Percentiles rank a stretch among this genome's conserved stretches.
These are phyloP conservation scores for Stephania japonica DNA, from an alignment of 164 flowering plant species.

Conservation along the genomic window DNA sequence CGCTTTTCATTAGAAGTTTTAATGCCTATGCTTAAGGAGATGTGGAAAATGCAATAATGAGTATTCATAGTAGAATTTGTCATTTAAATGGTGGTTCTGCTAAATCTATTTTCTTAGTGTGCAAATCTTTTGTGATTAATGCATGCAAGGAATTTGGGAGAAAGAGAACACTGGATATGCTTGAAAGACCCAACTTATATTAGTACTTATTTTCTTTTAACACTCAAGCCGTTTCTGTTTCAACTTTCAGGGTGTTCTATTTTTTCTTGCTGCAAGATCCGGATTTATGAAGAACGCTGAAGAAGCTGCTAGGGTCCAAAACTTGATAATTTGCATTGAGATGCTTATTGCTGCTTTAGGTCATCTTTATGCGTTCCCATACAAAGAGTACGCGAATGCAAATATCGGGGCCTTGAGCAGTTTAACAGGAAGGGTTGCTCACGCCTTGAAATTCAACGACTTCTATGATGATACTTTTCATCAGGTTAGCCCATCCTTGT, in stretches of 20 bases:
- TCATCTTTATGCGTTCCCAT: slow-evolving; percentile 90
- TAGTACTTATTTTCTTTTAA: background rate
- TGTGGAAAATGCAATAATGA: background rate
- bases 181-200: background rate
- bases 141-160: background rate
- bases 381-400: slow-evolving; percentile 96
- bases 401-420: slow-evolving; percentile 64
- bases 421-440: slow-evolving; percentile 71
- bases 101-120: background rate
- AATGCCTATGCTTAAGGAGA: background rate
- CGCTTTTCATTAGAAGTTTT: background rate
- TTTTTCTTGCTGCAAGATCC: slow-evolving; percentile 93
- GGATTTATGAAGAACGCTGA: slow-evolving; percentile 63
- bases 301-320: slow-evolving; percentile 86
- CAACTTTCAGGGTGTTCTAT: slow-evolving; percentile 73
- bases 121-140: background rate
- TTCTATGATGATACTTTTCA: slow-evolving; percentile 97
- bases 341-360: slow-evolving; percentile 95
- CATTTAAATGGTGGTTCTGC: background rate
- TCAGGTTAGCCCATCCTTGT: slow-evolving; percentile 45
- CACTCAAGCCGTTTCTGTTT: background rate
- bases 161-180: background rate
- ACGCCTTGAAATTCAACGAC: slow-evolving; percentile 83
- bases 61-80: background rate
- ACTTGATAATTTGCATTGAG: slow-evolving; percentile 84